Conservation (phyloP, 305 asterid species). For the Fraxinus angustifolia region DNA sequence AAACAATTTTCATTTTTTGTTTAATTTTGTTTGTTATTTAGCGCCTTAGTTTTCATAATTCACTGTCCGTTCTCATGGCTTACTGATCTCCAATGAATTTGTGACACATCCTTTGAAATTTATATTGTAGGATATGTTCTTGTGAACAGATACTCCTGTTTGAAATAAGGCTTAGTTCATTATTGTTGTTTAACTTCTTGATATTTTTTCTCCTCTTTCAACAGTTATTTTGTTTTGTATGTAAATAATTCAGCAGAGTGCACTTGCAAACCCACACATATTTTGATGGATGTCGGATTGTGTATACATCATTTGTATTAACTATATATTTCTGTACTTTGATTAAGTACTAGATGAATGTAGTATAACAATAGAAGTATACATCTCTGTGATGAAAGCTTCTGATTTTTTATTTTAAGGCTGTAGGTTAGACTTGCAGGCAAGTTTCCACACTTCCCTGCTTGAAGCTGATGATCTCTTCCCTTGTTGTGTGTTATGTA, state of each 20-base stretch:
- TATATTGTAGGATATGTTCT: background rate
- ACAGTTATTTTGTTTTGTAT: background rate
- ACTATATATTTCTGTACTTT: background rate
- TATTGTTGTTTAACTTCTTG: background rate
- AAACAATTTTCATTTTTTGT: conserved; percentile 4
- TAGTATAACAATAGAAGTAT: background rate
- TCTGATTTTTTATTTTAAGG: background rate
- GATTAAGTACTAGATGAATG: background rate
- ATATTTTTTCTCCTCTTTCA: background rate
- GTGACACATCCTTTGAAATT: background rate
- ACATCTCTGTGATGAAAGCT: background rate
- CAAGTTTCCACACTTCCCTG: background rate
- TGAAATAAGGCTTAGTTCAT: background rate
- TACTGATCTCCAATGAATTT: conserved; percentile 15
- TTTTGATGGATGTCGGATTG: background rate
- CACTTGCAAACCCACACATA: background rate
- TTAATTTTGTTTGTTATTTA: background rate
- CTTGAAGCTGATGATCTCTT: background rate
- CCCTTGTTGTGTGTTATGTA: background rate
- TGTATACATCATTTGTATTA: background rate
- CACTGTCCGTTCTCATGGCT: background rate
- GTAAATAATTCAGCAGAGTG: background rate
- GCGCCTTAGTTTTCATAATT: conserved; percentile 17
- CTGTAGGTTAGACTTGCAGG: background rate
- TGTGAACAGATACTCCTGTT: conserved; percentile 9